Evolutionary conservation across 768 basidiomycete species (phyloP), one percentile per base, ranked within the genome.

Genomic region (Exsudoporus frostii): DNA sequence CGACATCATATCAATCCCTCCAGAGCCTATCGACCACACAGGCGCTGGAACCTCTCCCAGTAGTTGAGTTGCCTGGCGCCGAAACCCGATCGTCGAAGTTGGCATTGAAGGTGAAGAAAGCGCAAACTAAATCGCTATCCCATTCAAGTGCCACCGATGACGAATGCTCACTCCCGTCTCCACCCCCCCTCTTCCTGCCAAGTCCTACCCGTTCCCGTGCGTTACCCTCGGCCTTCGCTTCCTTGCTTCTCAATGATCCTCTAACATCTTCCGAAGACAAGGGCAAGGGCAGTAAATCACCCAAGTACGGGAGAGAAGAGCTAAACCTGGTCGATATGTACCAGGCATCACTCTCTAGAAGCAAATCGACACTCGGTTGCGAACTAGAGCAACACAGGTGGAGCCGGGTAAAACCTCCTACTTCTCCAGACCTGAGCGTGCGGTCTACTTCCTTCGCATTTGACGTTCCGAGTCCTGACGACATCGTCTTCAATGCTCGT

Each of bases 381-480:
- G 60, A 58, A 22, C 20, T 37, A 37, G 55, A 54, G 14, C 53
- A 57, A 33, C 47, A 45, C 39, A 58, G 43, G 36, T 53, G 54
- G 29, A 40, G 38, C 54, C 52, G 44, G 29, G 44, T 14, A 40
- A 58, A 53, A 11, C 39, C 50, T 19, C 44, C 51, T 20, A 54
- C 50, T 24, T 71, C 76, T n/a, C 73, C 77, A 17, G 70, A 70
- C 48, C 55, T 73, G 37, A 62, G 64, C 8, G 62, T 71, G 14
- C 61, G 73, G 17, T 65, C 67, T 37, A 70, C 73, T 3, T 60
- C 60, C 48, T 91, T 90, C 65, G 73, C 82, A 10, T 92, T 94
- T 64, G 84, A 93, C 56, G 79, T 78, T 22, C 91, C 90, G 33
- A 97, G 94, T 69, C 96, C 96, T 20, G 96, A 98, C 60, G 96